Evolutionary conservation across 1,284 basidiomycete species (phyloP).

Genomic region (Leccinum angustisporum): DNA sequence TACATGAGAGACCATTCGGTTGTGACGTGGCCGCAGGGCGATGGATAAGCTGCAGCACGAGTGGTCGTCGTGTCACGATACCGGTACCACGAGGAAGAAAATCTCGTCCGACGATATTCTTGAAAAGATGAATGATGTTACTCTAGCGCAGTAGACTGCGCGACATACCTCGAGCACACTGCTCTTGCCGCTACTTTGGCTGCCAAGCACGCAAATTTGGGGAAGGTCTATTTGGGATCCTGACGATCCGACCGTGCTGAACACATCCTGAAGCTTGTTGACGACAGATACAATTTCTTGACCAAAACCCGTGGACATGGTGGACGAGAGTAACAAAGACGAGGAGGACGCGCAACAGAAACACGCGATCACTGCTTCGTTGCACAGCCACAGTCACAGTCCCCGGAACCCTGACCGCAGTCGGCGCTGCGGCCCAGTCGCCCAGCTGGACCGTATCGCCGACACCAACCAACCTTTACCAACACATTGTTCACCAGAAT

Average conservation of each 20-base stretch:
- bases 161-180: constrained; percentile 75
- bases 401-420: not conserved
- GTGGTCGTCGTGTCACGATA: constrained; percentile 93
- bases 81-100: constrained; percentile 97
- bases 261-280: constrained; percentile 86
- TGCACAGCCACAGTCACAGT: constrained; percentile 27
- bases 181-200: constrained; percentile 87
- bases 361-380: constrained; percentile 28
- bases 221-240: constrained; percentile 79
- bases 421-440: not conserved
- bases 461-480: not conserved
- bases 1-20: constrained; percentile 48
- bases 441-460: not conserved
- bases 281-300: constrained; percentile 74
- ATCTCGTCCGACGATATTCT: constrained; percentile 98
- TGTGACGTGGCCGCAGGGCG: constrained; percentile 54
- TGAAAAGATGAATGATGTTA: constrained; percentile 6
- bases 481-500: not conserved
- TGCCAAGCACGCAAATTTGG: constrained; percentile 84
- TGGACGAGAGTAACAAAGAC: constrained; percentile 15
- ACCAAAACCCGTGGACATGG: constrained; percentile 68
- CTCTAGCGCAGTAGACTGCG: constrained; percentile 4
- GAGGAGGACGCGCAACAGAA: constrained; percentile 16
- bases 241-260: constrained; percentile 75
- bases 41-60: constrained; percentile 95